Conservation (phyloP, 176 grass and related monocot species). For the Elaeis guineensis region DNA sequence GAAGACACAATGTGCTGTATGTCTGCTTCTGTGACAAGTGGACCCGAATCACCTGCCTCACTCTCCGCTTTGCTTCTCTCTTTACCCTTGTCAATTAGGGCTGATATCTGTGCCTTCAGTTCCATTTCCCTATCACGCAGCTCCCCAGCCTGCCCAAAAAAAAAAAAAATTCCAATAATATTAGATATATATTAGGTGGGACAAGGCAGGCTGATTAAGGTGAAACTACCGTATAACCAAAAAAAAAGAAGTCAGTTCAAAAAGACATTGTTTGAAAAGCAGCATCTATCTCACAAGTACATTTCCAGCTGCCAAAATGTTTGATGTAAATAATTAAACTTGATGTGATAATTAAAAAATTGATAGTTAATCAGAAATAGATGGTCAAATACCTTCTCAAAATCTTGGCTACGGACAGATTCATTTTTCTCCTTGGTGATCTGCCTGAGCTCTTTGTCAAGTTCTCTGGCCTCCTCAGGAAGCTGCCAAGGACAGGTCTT, state of each 20-base stretch:
- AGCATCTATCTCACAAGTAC: too few relatives aligned
- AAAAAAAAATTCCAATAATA: too few relatives aligned
- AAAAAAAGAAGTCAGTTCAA: not conserved
- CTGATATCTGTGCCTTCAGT: conserved; percentile 70
- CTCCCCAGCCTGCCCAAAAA: conserved; percentile 48
- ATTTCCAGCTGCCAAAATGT: too few relatives aligned
- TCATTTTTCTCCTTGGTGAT: conserved; percentile 96
- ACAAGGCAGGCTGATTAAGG: too few relatives aligned
- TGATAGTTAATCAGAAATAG: too few relatives aligned
- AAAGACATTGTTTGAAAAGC: too few relatives aligned
- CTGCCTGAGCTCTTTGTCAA: conserved; percentile 94
- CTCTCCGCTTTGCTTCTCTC: conserved; percentile 87
- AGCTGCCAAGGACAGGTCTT: conserved; percentile 36
- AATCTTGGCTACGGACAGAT: conserved; percentile 91
- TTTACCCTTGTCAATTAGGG: conserved; percentile 84
- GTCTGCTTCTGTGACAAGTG: conserved; percentile 76
- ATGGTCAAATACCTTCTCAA: conserved; percentile 69
- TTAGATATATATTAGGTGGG: too few relatives aligned
- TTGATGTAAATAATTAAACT: too few relatives aligned
- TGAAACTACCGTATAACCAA: not conserved
- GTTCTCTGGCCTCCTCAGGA: conserved; percentile 94
- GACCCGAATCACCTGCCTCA: conserved; percentile 66
- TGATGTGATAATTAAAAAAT: too few relatives aligned
- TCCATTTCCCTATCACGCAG: conserved; percentile 82
- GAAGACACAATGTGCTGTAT: conserved; percentile 96